Conservation (phyloP, 441 rosid species). For the Hypseocharis bilobata region DNA sequence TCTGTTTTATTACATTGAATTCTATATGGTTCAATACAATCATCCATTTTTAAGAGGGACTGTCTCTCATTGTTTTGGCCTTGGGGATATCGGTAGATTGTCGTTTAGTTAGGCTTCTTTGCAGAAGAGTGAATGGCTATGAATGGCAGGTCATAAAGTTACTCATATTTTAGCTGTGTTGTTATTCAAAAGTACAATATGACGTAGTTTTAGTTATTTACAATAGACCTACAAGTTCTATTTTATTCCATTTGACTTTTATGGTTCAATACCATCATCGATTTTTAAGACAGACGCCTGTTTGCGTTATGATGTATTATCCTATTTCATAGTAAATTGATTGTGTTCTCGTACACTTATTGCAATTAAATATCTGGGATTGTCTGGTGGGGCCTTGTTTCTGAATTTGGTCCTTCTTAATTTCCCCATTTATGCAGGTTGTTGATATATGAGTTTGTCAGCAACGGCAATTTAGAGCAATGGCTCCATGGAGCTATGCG, state of each 20-base stretch:
- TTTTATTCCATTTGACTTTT: background rate
- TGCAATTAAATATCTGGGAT: too few relatives aligned
- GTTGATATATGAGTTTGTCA: slow-evolving; percentile 82
- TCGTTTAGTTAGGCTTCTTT: background rate
- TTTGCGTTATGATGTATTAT: background rate
- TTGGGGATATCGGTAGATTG: background rate
- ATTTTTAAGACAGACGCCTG: background rate
- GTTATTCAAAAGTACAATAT: background rate
- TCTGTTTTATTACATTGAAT: background rate
- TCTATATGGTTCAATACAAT: background rate
- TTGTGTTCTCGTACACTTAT: background rate
- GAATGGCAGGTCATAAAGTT: background rate
- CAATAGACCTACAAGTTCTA: background rate
- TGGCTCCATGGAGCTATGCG: slow-evolving; percentile 97
- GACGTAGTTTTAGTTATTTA: background rate
- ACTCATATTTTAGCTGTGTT: background rate
- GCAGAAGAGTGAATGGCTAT: background rate
- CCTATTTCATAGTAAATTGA: background rate
- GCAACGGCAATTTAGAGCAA: slow-evolving; percentile 89
- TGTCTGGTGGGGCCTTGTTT: background rate
- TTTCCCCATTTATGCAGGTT: slow-evolving; percentile 37
- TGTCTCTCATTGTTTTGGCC: background rate
- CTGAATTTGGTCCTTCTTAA: background rate
- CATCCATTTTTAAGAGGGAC: background rate
- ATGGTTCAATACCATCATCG: background rate